Evolutionary conservation across 306 rosid genomes (phyloP), one percentile per base, ranked within the genome.

Genomic region (Heteromeles arbutifolia): DNA sequence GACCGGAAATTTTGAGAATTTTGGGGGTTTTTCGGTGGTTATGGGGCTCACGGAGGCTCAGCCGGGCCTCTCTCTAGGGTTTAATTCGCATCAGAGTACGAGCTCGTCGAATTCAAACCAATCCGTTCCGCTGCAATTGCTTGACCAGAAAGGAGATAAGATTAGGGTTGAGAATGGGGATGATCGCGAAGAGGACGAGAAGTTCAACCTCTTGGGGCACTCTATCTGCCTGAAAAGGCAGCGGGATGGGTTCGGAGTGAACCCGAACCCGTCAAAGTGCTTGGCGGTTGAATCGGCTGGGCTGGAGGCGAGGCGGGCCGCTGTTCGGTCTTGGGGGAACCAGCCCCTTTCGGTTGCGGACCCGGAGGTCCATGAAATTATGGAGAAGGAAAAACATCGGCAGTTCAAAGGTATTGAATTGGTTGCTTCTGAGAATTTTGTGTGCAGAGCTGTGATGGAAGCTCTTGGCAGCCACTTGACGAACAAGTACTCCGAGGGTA

Each of bases 361-460:
- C 62, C 96, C 97, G 43, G 96, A 93, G 74, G 79, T 89, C 29
- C 77, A 83, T 58, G 80, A 70, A 1, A 88, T 93, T n/a, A 89
- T 91, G 91, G 90, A 86, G 78, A 89, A 93, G 63, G 97, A 93
- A 79, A 91, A 45, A 83, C 70, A 37, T 59, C 89, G 98, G 62
- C 97, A 91, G 79, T 84, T 77, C 63, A 81, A 31, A 59, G 97
- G 97, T 1, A 93, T 93, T 14, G 98, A 93, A 58, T 76, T 93
- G 76, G 89, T 93, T 17, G 98, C 98, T 21, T 91, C 96, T 13
- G 98, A 89, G 85, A 93, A 89, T 65, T 91, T 85, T 69, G 97
- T 93, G 52, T 91, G 98, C 39, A 88, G 79, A 69, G 93, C 98
- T 62, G 97, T 93, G 66, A 89, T 88, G 98, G 97, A 93, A 81